A percentile compares a stretch with the other conserved stretches of the same genome.
These are phyloP conservation scores for Boletus vinaceobasis DNA, from an alignment of 768 basidiomycete species.

Conservation along the genomic window DNA sequence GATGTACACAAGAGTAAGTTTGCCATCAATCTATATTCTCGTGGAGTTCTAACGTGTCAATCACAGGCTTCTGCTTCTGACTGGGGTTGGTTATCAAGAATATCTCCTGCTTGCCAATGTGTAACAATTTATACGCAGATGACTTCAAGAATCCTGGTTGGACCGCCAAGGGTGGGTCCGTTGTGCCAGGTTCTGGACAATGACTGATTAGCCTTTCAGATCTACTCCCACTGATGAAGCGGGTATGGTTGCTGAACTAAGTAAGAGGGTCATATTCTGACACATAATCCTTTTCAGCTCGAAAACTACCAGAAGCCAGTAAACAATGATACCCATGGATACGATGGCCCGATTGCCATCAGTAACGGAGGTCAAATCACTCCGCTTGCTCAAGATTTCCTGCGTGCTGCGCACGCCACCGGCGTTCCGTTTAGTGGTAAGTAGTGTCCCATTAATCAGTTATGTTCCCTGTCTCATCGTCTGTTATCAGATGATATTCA, in stretches of 20 bases:
- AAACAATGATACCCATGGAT: slow-evolving; percentile 66
- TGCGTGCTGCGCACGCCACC: slow-evolving; percentile 57
- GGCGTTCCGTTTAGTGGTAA: slow-evolving; percentile 65
- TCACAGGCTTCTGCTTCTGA: slow-evolving; percentile 64
- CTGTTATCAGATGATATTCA: slow-evolving; percentile 55
- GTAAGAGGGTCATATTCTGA: background rate
- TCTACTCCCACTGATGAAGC: slow-evolving; percentile 69
- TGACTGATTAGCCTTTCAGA: slow-evolving; percentile 36
- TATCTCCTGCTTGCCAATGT: background rate
- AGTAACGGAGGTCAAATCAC: slow-evolving; percentile 65
- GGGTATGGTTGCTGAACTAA: slow-evolving; percentile 32
- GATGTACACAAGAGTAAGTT: slow-evolving; percentile 63
- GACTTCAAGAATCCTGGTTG: slow-evolving; percentile 72
- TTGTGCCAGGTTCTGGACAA: background rate
- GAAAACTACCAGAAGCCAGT: slow-evolving; percentile 76
- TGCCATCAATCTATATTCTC: background rate
- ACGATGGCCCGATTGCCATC: slow-evolving; percentile 72
- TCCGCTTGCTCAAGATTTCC: slow-evolving; percentile 65
- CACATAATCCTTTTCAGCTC: slow-evolving; percentile 35
- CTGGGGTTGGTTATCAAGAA: slow-evolving; percentile 47
- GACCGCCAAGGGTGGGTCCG: slow-evolving; percentile 52
- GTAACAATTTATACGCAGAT: slow-evolving; percentile 35
- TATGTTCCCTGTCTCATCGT: background rate
- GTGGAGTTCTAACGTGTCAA: background rate
- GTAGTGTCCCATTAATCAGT: slow-evolving; percentile 6